These are phyloP conservation scores for Mesotaenium endlicherianum DNA, from an alignment of 139 green algal species.

Conservation along the genomic window DNA sequence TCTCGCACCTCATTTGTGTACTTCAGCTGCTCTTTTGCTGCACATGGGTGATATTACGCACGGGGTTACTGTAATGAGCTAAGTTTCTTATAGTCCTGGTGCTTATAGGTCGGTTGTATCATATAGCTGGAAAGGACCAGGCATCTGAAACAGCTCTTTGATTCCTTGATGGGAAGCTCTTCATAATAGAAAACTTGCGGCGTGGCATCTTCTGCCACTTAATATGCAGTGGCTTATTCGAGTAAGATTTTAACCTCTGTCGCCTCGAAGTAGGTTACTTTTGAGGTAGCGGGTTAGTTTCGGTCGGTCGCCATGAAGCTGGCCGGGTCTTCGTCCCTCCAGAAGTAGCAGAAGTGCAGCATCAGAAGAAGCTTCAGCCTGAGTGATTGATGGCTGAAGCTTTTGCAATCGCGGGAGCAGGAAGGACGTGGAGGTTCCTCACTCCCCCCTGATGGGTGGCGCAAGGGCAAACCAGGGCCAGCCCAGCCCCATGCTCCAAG, in stretches of 20 bases:
- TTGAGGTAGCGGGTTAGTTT: background rate
- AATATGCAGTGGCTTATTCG: too few species aligned
- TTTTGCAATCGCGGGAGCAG: constrained; percentile 1
- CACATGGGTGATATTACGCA: background rate
- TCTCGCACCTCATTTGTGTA: background rate
- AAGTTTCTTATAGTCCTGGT: constrained; percentile 3
- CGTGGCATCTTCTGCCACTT: too few species aligned
- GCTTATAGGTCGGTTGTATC: background rate
- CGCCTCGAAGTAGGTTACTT: background rate
- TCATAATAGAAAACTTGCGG: too few species aligned
- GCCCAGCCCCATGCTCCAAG: constrained; percentile 86
- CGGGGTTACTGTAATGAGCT: constrained; percentile 7
- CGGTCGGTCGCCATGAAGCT: background rate
- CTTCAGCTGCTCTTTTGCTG: background rate
- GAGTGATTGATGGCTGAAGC: background rate
- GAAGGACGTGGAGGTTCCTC: constrained; percentile 25
- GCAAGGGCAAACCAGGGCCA: constrained; percentile 52
- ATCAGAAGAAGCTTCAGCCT: background rate
- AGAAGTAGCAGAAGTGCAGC: background rate
- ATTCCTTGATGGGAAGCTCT: too few species aligned
- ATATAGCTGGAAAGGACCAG: background rate
- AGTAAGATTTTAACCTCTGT: constrained; percentile 11
- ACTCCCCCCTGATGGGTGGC: constrained; percentile 13
- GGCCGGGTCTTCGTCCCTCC: background rate
- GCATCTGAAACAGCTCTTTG: background rate